These are phyloP conservation scores for Exophiala aquamarina DNA, from an alignment of 2,329 filamentous ascomycete species.

Conservation along the genomic window DNA sequence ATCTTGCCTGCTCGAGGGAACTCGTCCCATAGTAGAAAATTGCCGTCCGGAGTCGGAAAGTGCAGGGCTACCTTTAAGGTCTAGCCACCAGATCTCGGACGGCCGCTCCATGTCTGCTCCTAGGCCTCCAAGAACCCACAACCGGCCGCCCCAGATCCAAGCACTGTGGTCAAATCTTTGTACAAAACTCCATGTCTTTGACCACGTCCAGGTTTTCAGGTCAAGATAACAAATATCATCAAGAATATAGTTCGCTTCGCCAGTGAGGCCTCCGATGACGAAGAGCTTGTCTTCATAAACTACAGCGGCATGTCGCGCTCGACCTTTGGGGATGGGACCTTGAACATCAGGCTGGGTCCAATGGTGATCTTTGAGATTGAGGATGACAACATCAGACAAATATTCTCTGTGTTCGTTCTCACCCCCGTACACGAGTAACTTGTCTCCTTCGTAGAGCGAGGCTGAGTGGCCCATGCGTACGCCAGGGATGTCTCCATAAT, in stretches of 20 bases:
- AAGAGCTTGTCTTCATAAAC: constrained; percentile 96
- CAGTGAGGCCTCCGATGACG: constrained; percentile 92
- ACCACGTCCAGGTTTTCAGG: constrained; percentile 97
- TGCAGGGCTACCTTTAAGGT: constrained; percentile 85
- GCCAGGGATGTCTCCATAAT: constrained; percentile 62
- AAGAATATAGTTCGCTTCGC: constrained; percentile 85
- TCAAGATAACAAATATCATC: constrained; percentile 97
- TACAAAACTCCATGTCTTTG: constrained; percentile 91
- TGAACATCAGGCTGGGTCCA: constrained; percentile 91
- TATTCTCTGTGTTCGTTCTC: constrained; percentile 98
- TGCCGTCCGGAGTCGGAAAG: constrained; percentile 52
- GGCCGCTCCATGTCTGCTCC: constrained; percentile 97
- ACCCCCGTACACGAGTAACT: constrained; percentile 94
- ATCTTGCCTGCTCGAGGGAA: constrained; percentile 32
- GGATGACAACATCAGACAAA: constrained; percentile 91
- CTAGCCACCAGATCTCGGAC: constrained; percentile 95
- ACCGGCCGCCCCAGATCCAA: constrained; percentile 86
- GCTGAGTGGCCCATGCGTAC: constrained; percentile 76
- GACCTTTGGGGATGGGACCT: constrained; percentile 81
- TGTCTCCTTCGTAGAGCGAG: constrained; percentile 88
- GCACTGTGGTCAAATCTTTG: constrained; percentile 92
- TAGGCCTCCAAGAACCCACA: constrained; percentile 96
- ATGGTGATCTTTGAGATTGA: constrained; percentile 89
- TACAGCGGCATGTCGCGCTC: constrained; percentile 89
- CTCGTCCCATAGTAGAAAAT: constrained; percentile 20